Conservation (phyloP, 176 grass and related monocot genomes). For the Stipa capillata region DNA sequence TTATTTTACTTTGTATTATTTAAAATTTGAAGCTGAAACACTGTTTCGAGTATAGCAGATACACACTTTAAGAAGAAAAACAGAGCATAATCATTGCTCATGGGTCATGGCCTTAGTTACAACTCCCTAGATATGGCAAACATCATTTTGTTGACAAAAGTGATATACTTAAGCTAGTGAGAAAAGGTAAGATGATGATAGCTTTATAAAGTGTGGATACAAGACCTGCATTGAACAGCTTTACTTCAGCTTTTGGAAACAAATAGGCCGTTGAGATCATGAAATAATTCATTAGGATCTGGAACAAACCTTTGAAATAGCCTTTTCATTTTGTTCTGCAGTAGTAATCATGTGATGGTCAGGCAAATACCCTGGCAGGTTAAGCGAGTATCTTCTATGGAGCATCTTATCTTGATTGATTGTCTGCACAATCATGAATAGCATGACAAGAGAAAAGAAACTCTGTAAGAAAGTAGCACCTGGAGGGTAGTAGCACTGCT, state of each 20-base stretch:
- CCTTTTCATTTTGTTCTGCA: slow-evolving; percentile 18
- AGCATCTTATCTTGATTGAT: slow-evolving; percentile 25
- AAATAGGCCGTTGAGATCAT: slow-evolving; percentile 20
- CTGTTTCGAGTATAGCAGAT: background rate
- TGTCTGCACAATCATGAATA: slow-evolving; percentile 13
- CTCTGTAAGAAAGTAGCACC: background rate
- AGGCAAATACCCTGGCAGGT: slow-evolving; percentile 20
- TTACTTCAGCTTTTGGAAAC: slow-evolving; percentile 38
- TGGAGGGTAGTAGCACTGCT: background rate
- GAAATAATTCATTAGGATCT: background rate
- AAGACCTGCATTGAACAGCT: slow-evolving; percentile 21
- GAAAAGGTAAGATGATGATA: slow-evolving; percentile 19
- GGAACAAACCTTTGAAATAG: slow-evolving; percentile 40
- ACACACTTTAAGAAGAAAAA: background rate
- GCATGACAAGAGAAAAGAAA: background rate
- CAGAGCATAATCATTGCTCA: slow-evolving; percentile 23
- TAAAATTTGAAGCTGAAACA: slow-evolving; percentile 15
- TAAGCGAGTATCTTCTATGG: slow-evolving; percentile 26
- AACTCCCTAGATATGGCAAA: slow-evolving; percentile 37
- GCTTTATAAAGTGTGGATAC: slow-evolving; percentile 14
- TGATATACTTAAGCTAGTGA: slow-evolving; percentile 12
- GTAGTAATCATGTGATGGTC: background rate
- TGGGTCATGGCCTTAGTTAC: slow-evolving; percentile 17
- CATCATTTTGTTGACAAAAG: slow-evolving; percentile 28
- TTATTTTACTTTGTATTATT: background rate